These are phyloP conservation scores for Leptodontidium sp. DNA, from an alignment of 2,329 filamentous ascomycete genomes.

Conservation along the genomic window DNA sequence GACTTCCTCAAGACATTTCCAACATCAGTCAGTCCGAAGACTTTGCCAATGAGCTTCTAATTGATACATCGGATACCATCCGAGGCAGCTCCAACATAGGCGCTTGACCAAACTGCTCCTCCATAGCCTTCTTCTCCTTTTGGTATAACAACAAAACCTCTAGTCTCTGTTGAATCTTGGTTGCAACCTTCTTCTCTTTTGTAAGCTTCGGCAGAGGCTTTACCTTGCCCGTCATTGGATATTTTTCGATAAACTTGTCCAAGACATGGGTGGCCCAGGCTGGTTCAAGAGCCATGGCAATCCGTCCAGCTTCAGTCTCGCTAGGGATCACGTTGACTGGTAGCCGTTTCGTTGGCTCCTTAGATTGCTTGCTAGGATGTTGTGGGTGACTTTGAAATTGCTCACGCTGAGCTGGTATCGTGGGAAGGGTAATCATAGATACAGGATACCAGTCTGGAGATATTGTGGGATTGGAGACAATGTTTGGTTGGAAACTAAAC, in stretches of 20 bases:
- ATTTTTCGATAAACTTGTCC: conserved; percentile 41
- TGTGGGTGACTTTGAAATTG: neutral
- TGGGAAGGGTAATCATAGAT: neutral
- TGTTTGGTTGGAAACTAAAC: neutral
- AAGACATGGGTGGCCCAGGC: conserved; percentile 40
- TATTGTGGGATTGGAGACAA: neutral
- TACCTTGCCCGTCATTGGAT: conserved; percentile 44
- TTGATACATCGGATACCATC: neutral
- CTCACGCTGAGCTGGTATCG: neutral
- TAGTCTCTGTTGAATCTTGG: conserved; percentile 23
- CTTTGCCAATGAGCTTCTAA: neutral
- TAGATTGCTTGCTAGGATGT: neutral
- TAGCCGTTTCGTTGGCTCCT: neutral
- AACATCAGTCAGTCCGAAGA: neutral
- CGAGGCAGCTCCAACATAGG: neutral
- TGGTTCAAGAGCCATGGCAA: conserved; percentile 36
- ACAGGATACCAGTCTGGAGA: conserved; percentile 10
- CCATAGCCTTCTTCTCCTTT: conserved; percentile 24
- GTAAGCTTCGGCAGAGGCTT: conserved; percentile 13
- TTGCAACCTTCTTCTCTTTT: conserved; percentile 18
- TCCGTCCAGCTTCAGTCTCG: conserved; percentile 38
- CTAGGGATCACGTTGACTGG: conserved; percentile 6
- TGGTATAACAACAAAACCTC: conserved; percentile 25
- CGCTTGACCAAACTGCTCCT: conserved; percentile 1
- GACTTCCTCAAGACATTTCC: neutral